phyloP scores from a whole-genome alignment of 768 basidiomycete genomes.

The Boletus patriciae region DNA sequence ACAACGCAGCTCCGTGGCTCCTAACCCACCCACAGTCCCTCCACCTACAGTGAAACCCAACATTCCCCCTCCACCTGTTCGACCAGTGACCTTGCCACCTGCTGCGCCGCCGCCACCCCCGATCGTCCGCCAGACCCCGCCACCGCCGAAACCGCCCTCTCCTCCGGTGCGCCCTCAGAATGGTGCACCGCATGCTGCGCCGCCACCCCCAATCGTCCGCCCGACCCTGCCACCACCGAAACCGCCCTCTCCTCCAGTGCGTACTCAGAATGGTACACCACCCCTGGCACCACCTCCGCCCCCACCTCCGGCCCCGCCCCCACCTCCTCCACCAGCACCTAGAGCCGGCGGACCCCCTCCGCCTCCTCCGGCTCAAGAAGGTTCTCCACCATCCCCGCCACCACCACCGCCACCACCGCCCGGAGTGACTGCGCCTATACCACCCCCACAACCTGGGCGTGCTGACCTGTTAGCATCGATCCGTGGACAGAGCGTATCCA shows the following conservation, averaged over 20 bases:
- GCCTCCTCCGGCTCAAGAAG: slow-evolving; percentile 32
- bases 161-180: slow-evolving; percentile 14
- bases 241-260: slow-evolving; percentile 31
- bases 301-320: slow-evolving; percentile 42
- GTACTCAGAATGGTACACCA: slow-evolving; percentile 22
- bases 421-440: slow-evolving; percentile 21
- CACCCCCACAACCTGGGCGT: slow-evolving; percentile 60
- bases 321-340: slow-evolving; percentile 34
- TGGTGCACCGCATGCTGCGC: slow-evolving; percentile 5
- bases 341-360: slow-evolving; percentile 36
- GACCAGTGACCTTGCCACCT: slow-evolving; percentile 36
- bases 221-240: slow-evolving; percentile 34
- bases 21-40: slow-evolving; percentile 28
- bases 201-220: slow-evolving; percentile 18
- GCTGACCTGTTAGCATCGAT: slow-evolving; percentile 74
- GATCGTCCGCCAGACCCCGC: slow-evolving; percentile 24
- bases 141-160: slow-evolving; percentile 31
- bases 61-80: slow-evolving; percentile 35
- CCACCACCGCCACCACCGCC: slow-evolving; percentile 44
- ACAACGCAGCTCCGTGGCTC: slow-evolving; percentile 30
- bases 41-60: slow-evolving; percentile 33
- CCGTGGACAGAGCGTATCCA: slow-evolving; percentile 74
- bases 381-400: slow-evolving; percentile 35
- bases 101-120: slow-evolving; percentile 30
- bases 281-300: slow-evolving; percentile 45